A percentile compares a stretch with the other conserved stretches of the same genome.
These are phyloP conservation scores for Apiotrichum veenhuisii DNA, from an alignment of 1,284 basidiomycete genomes.

Conservation along the genomic window DNA sequence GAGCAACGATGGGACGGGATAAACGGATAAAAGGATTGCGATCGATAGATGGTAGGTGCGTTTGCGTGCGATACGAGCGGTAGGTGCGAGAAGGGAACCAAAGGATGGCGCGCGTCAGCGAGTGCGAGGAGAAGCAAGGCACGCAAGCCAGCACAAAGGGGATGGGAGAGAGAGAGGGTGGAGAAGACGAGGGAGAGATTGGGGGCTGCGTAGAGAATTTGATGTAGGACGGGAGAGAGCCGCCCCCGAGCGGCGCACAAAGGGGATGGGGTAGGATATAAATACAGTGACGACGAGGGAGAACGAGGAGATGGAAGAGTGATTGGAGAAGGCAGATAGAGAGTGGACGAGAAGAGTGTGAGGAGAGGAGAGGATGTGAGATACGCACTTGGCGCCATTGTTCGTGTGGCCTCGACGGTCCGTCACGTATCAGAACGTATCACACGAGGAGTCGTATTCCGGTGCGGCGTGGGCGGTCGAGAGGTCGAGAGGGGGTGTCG, in stretches of 20 bases:
- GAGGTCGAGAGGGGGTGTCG: too few species aligned
- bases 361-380: neutral
- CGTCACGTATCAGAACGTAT: neutral
- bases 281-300: neutral
- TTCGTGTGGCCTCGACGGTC: neutral
- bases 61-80: neutral
- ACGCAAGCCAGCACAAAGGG: neutral
- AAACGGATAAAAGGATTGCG: neutral
- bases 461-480: neutral
- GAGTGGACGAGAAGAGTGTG: neutral
- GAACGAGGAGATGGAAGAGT: neutral
- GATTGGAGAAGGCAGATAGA: neutral
- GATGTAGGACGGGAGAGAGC: too few species aligned
- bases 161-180: neutral
- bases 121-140: neutral
- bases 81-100: neutral
- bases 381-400: conserved; percentile 13
- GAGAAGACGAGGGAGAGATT: neutral
- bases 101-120: neutral
- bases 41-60: neutral
- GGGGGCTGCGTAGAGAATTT: too few species aligned
- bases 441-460: too few species aligned
- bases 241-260: too few species aligned
- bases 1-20: too few species aligned
- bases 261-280: neutral